A percentile compares a stretch with the other conserved stretches of the same genome.
These are phyloP conservation scores for Ampelomyces quisqualis DNA, from an alignment of 2,329 filamentous ascomycete genomes.

Conservation along the genomic window DNA sequence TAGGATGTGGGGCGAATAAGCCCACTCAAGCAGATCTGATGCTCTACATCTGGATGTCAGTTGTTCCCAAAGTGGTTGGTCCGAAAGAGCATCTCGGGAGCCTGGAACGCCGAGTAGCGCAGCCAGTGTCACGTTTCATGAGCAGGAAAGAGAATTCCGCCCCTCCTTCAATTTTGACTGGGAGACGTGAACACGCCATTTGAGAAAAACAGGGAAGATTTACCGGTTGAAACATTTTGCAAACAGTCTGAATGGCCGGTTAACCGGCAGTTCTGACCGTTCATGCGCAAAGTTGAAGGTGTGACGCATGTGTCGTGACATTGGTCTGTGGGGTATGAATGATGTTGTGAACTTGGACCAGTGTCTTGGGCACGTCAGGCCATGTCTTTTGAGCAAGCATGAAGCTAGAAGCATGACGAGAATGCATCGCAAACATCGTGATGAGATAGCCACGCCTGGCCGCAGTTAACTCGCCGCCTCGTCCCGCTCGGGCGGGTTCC, in stretches of 20 bases:
- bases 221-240: not conserved
- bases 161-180: not conserved
- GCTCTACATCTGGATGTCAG: too few relatives aligned
- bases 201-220: not conserved
- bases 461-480: conserved; percentile 5
- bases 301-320: not conserved
- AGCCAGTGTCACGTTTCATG: not conserved
- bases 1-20: not conserved
- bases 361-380: conserved; percentile 14
- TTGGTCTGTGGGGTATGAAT: not conserved
- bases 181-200: not conserved
- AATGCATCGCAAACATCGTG: not conserved
- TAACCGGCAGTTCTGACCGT: not conserved
- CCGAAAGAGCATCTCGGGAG: not conserved
- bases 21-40: too few relatives aligned
- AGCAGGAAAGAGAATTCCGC: not conserved
- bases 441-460: not conserved
- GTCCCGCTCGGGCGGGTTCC: conserved; percentile 1
- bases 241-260: not conserved
- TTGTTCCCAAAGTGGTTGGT: too few relatives aligned
- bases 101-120: not conserved
- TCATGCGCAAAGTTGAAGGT: not conserved
- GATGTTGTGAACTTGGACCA: conserved; percentile 8
- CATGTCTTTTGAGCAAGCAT: conserved; percentile 11
- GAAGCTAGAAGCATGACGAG: conserved; percentile 2